These are phyloP conservation scores for Pseudocercospora cruenta DNA, from an alignment of 2,329 filamentous ascomycete species.

Conservation along the genomic window DNA sequence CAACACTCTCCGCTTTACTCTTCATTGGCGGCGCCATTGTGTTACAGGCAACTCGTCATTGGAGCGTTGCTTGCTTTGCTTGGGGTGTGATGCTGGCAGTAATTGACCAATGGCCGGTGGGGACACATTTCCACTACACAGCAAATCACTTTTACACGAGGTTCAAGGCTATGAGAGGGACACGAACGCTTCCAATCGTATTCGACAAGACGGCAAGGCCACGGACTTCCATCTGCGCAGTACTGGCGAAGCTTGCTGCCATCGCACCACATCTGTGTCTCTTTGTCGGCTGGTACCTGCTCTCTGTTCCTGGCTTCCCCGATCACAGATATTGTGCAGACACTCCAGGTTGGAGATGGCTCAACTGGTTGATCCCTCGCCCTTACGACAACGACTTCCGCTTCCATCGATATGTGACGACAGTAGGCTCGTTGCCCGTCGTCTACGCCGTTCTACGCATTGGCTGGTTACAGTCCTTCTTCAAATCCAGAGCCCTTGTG, in stretches of 20 bases:
- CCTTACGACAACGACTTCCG: not conserved
- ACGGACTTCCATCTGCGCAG: not conserved
- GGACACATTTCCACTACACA: not conserved
- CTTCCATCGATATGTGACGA: conserved; percentile 17
- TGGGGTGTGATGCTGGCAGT: conserved; percentile 7
- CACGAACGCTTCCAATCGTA: not conserved
- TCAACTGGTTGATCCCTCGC: not conserved
- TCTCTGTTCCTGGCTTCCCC: conserved; percentile 8
- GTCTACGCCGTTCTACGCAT: conserved; percentile 6
- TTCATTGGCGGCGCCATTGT: conserved; percentile 3
- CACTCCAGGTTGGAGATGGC: conserved; percentile 62
- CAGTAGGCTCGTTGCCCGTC: not conserved
- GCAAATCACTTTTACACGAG: not conserved
- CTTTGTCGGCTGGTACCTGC: conserved; percentile 18
- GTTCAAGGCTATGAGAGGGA: not conserved
- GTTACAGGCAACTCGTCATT: conserved; percentile 7
- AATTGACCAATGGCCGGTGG: conserved; percentile 10
- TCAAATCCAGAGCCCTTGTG: not conserved
- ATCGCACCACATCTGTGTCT: conserved; percentile 5
- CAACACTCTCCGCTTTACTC: conserved; percentile 26
- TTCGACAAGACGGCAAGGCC: not conserved
- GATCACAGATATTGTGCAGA: conserved; percentile 32
- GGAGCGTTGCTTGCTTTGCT: conserved; percentile 1
- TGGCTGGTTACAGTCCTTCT: conserved; percentile 6
- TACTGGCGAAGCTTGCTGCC: not conserved